phyloP scores from a whole-genome alignment of 805 yeast species.

The Myxozyma geophila region DNA sequence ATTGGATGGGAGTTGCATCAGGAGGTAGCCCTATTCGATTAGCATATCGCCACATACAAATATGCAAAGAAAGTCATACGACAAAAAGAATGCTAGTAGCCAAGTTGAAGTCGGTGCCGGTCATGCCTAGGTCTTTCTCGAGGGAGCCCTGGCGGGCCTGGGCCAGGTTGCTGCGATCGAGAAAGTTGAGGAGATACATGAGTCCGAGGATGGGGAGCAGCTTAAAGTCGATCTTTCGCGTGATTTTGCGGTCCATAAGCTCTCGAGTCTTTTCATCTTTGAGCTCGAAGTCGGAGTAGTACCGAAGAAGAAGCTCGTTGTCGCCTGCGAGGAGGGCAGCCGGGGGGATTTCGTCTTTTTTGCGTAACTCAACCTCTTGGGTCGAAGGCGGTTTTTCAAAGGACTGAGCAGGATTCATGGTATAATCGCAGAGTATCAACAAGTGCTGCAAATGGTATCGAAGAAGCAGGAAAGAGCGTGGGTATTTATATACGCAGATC shows the following conservation, averaged over 20 bases:
- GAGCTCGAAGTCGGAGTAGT: slow-evolving; percentile 12
- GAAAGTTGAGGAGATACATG: slow-evolving; percentile 43
- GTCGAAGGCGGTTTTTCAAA: slow-evolving; percentile 1
- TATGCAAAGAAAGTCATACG: slow-evolving; percentile 49
- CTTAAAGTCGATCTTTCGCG: slow-evolving; percentile 35
- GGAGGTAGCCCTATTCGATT: slow-evolving; percentile 36
- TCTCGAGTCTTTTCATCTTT: slow-evolving; percentile 27
- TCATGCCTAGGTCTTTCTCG: slow-evolving; percentile 48
- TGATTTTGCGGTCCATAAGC: slow-evolving; percentile 13
- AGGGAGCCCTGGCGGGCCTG: slow-evolving; percentile 54
- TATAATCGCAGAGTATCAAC: not conserved
- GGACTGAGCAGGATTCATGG: not conserved
- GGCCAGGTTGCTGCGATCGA: slow-evolving; percentile 54
- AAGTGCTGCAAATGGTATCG: not conserved
- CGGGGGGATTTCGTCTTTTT: not conserved
- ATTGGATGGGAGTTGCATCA: slow-evolving; percentile 37
- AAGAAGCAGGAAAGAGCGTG: not conserved
- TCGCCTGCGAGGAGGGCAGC: slow-evolving; percentile 3
- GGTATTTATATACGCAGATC: not conserved
- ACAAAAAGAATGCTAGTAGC: slow-evolving; percentile 51
- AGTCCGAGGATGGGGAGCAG: slow-evolving; percentile 38
- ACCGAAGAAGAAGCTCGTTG: not conserved
- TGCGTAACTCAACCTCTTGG: not conserved
- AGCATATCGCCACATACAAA: slow-evolving; percentile 42
- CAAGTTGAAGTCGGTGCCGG: slow-evolving; percentile 51